Conservation (phyloP, 257 asterid genomes). For the Solanum lycopersicoides region DNA sequence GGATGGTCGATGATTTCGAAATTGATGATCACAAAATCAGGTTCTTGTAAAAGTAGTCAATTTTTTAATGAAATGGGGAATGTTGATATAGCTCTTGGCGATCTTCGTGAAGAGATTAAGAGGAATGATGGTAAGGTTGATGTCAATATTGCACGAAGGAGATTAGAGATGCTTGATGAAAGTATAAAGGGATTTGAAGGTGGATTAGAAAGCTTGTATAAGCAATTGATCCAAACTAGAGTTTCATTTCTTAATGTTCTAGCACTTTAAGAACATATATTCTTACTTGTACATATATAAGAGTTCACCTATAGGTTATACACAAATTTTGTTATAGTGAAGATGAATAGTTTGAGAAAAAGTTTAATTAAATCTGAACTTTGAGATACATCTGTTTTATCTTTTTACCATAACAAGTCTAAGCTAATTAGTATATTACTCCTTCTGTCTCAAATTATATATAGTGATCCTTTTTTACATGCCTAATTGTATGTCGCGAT, state of each 20-base stretch:
- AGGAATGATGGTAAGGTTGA: constrained; percentile 19
- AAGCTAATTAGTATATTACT: neutral
- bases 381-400: neutral
- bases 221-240: constrained; percentile 17
- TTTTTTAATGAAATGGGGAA: constrained; percentile 19
- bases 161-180: constrained; percentile 21
- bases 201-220: constrained; percentile 23
- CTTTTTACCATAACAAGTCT: neutral
- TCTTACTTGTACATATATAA: neutral
- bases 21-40: constrained; percentile 25
- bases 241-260: constrained; percentile 27
- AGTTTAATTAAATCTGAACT: neutral
- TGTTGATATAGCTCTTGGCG: constrained; percentile 29
- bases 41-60: neutral
- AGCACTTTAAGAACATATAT: neutral
- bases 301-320: neutral
- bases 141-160: constrained; percentile 15
- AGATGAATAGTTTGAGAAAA: neutral
- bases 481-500: neutral
- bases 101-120: constrained; percentile 15
- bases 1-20: constrained; percentile 28
- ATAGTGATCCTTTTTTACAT: rapidly evolving
- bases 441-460: neutral
- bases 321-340: neutral
- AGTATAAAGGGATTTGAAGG: constrained; percentile 12